These are phyloP conservation scores for Quercus mongolica DNA, from an alignment of 306 rosid genomes.

Conservation along the genomic window DNA sequence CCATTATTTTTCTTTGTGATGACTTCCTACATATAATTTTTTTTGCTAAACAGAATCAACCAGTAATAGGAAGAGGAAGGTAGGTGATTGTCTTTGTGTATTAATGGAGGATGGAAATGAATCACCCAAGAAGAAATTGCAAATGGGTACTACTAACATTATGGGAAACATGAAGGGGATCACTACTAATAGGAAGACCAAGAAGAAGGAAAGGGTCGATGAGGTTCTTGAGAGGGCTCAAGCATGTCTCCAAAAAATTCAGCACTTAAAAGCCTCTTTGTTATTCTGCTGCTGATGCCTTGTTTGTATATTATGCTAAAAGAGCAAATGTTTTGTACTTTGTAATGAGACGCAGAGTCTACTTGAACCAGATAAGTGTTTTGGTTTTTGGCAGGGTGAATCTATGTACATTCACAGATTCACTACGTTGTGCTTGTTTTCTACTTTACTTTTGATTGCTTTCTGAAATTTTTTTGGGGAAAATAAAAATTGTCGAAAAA, in stretches of 20 bases:
- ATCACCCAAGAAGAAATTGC: constrained; percentile 18
- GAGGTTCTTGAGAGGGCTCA: constrained; percentile 50
- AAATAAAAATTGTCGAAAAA: too few species aligned
- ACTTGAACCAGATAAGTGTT: too few species aligned
- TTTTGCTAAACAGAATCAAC: constrained; percentile 40
- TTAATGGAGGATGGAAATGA: constrained; percentile 5
- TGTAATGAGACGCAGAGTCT: too few species aligned
- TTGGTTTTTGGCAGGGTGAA: too few species aligned
- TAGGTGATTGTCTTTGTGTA: background rate
- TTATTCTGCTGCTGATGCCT: constrained; percentile 22
- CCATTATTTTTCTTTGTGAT: background rate
- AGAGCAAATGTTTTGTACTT: too few species aligned
- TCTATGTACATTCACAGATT: too few species aligned
- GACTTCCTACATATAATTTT: background rate
- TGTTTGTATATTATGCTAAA: background rate
- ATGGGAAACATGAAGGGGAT: too few species aligned
- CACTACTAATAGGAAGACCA: constrained; percentile 15
- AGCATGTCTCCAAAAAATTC: constrained; percentile 42
- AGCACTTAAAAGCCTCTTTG: constrained; percentile 33
- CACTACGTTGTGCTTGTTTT: too few species aligned
- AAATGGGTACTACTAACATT: background rate
- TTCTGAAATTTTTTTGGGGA: too few species aligned
- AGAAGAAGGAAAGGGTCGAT: constrained; percentile 47
- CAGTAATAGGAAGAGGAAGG: constrained; percentile 29
- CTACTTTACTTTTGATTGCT: too few species aligned